Evolutionary conservation across 257 asterid genomes (phyloP), one percentile per base, ranked within the genome.

Genomic region (Jasminum sambac): DNA sequence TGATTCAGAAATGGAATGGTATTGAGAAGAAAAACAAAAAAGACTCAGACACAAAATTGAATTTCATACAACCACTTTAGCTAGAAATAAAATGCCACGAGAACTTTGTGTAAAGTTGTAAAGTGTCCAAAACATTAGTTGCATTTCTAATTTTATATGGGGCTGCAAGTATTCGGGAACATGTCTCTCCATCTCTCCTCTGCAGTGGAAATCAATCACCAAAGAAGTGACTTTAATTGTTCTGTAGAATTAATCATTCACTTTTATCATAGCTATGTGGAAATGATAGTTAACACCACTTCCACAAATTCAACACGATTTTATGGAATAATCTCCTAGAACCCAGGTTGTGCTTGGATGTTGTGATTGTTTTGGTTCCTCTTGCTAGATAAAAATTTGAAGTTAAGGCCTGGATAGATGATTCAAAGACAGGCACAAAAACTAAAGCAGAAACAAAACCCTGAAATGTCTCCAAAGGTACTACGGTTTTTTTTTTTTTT

Each of bases 31-130:
- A n/a, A n/a, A n/a, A n/a, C n/a, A 64, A 62, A 64, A n/a, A 39
- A 17, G 68, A 64, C 39, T n/a, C 50, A 37, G 17, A 64, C 68
- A 38, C 24, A 14, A 64, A 12, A 64, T 17, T 64, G 36, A 34
- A 8, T 64, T 10, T 13, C 8, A 1, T 50, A n/a, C 17, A 16
- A 46, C 21, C n/a, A 48, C 17, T 6, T 17, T 50, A 5, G 8
- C 19, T 50, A 50, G 19, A 44, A 17, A n/a, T 17, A 50, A 17
- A 50, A 17, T 50, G 2, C 10, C 11, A 17, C 59, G 19, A n/a
- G 25, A 6, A 50, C 23, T 17, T 6, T 2, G 26, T n/a, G n/a
- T n/a, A n/a, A n/a, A n/a, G n/a, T n/a, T n/a, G 4, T 50, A 17
- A 50, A 50, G 7, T 50, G 25, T 2, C 59, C 12, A 1, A 50